These are phyloP conservation scores for Myriosclerotinia duriaeana DNA, from an alignment of 2,329 filamentous ascomycete species.

Conservation along the genomic window DNA sequence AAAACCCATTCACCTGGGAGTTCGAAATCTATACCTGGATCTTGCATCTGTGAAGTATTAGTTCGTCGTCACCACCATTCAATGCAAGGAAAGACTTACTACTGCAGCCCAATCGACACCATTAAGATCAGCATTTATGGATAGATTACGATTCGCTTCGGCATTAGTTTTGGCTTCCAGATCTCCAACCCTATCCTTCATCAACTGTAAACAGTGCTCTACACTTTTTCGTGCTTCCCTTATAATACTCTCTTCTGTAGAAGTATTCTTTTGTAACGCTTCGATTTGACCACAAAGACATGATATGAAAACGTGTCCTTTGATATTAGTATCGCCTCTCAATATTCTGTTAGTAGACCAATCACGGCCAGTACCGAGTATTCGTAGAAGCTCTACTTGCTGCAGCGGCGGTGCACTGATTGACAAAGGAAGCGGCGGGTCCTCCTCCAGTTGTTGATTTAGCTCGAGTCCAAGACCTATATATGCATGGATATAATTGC, in stretches of 20 bases:
- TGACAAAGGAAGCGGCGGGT: conserved; percentile 14
- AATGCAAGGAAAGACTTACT: not conserved
- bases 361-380: not conserved
- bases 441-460: conserved; percentile 32
- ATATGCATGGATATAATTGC: conserved; percentile 9
- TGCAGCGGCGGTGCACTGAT: not conserved
- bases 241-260: conserved; percentile 26
- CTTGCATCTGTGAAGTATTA: conserved; percentile 22
- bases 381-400: conserved; percentile 12
- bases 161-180: conserved; percentile 14
- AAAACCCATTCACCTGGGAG: conserved; percentile 25
- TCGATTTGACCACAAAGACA: conserved; percentile 46
- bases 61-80: not conserved
- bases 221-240: conserved; percentile 30
- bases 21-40: conserved; percentile 28
- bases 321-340: conserved; percentile 49
- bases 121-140: not conserved
- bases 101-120: conserved; percentile 3
- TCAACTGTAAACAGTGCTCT: conserved; percentile 27
- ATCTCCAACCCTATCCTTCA: conserved; percentile 22
- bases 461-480: conserved; percentile 14
- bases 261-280: conserved; percentile 31
- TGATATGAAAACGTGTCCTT: conserved; percentile 45
- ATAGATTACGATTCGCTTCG: not conserved
- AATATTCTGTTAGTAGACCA: conserved; percentile 31